Conservation (phyloP, 2,329 filamentous ascomycete species). For the Fusarium nygamai region DNA sequence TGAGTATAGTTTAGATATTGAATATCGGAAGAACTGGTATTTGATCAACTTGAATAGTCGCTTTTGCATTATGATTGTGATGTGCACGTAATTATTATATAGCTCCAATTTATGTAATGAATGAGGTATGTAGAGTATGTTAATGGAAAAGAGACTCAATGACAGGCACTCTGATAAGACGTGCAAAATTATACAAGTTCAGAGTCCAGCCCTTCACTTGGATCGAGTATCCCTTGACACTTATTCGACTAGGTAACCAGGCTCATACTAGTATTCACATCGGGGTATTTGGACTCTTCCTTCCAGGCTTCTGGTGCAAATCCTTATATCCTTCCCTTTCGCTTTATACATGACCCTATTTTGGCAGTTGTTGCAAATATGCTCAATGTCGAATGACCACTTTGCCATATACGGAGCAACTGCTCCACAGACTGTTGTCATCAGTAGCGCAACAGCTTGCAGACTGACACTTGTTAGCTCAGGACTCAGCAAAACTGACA, state of each 20-base stretch:
- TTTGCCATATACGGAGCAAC: neutral
- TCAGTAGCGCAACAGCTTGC: neutral
- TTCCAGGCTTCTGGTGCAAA: neutral
- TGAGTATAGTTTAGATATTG: too few species aligned
- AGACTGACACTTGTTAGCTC: neutral
- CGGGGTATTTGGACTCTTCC: neutral
- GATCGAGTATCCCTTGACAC: neutral
- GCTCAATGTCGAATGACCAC: neutral
- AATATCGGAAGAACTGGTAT: too few species aligned
- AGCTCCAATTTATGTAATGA: too few species aligned
- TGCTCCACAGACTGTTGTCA: neutral
- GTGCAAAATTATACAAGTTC: neutral
- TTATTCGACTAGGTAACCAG: accelerated
- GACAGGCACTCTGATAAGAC: neutral
- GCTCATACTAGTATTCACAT: too few species aligned
- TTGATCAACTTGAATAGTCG: too few species aligned
- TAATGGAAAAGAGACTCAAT: too few species aligned
- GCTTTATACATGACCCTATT: neutral
- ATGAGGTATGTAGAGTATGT: too few species aligned
- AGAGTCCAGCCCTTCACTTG: neutral
- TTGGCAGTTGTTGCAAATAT: neutral
- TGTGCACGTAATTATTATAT: too few species aligned
- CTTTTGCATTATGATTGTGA: too few species aligned
- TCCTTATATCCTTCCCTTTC: neutral
- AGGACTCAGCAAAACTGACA: accelerated